Evolutionary conservation across 2,329 filamentous ascomycete genomes (phyloP).

Genomic region (Clarireedia homoeocarpa): DNA sequence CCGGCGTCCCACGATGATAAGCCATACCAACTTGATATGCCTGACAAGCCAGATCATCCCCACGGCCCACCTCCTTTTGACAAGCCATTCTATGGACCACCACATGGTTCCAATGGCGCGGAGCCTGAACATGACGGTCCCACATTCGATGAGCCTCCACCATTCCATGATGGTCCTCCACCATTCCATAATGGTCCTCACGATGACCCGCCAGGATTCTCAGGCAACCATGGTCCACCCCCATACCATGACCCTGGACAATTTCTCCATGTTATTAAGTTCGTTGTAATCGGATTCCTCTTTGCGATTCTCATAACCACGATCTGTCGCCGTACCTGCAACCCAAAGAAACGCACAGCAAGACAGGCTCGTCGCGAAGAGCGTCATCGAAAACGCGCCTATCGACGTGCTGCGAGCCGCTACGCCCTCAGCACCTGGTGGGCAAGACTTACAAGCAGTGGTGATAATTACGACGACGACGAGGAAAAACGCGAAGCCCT

Average conservation of each 20-base stretch:
- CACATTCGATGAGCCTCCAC: neutral
- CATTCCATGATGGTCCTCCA: neutral
- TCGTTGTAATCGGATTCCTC: conserved; percentile 20
- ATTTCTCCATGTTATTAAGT: conserved; percentile 16
- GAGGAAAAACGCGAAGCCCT: neutral
- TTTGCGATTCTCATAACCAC: conserved; percentile 18
- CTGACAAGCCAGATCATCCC: neutral
- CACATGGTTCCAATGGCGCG: neutral
- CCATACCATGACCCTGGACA: neutral
- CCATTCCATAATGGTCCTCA: neutral
- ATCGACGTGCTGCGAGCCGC: conserved; percentile 15
- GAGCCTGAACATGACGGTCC: neutral
- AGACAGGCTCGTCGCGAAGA: conserved; percentile 15
- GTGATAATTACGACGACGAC: conserved; percentile 21
- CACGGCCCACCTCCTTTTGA: neutral
- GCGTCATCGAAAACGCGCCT: conserved; percentile 14
- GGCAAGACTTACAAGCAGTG: conserved; percentile 9
- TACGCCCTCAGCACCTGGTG: conserved; percentile 13
- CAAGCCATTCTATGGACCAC: conserved; percentile 7
- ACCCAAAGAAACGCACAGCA: conserved; percentile 9
- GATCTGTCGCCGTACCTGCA: conserved; percentile 18
- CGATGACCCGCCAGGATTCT: neutral
- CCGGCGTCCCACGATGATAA: too few species aligned
- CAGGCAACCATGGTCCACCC: neutral
- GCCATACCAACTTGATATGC: too few species aligned